A percentile compares a stretch with the other conserved stretches of the same genome.
Evolutionary conservation across 768 basidiomycete genomes (phyloP).

Genomic region (Tulasnella sp.): DNA sequence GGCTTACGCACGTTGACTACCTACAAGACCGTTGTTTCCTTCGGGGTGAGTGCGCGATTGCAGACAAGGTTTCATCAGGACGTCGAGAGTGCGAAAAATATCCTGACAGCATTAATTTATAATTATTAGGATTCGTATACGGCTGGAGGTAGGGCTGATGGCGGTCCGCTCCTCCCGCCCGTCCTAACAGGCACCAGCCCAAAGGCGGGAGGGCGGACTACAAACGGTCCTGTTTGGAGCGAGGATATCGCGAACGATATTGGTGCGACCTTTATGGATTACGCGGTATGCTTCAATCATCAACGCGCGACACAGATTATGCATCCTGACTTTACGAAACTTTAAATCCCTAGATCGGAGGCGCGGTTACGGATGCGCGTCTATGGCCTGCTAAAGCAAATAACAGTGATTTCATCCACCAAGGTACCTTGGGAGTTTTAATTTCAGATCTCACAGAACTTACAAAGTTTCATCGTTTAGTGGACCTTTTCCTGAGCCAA

Average conservation of each 20-base stretch:
- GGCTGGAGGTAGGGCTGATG: conserved; percentile 48
- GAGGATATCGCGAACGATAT: conserved; percentile 44
- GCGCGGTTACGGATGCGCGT: conserved; percentile 46
- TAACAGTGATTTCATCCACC: conserved; percentile 47
- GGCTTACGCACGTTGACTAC: conserved; percentile 39
- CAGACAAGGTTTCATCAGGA: conserved; percentile 33
- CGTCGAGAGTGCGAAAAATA: background rate
- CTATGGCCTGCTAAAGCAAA: conserved; percentile 52
- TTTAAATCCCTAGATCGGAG: conserved; percentile 32
- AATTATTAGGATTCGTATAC: conserved; percentile 46
- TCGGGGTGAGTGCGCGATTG: conserved; percentile 36
- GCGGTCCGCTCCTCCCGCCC: conserved; percentile 42
- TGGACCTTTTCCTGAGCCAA: conserved; percentile 45
- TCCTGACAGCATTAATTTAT: background rate
- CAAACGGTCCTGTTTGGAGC: conserved; percentile 51
- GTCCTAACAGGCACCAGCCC: conserved; percentile 45
- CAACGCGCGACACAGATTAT: background rate
- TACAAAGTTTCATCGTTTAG: conserved; percentile 32
- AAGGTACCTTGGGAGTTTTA: conserved; percentile 37
- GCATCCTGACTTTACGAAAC: background rate
- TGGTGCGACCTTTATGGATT: conserved; percentile 47
- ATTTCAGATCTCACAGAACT: background rate
- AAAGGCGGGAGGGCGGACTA: conserved; percentile 48
- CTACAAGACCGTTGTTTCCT: conserved; percentile 50
- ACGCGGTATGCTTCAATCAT: conserved; percentile 42